phyloP scores from a whole-genome alignment of 768 basidiomycete species.

The Coprinopsis marcescibilis region DNA sequence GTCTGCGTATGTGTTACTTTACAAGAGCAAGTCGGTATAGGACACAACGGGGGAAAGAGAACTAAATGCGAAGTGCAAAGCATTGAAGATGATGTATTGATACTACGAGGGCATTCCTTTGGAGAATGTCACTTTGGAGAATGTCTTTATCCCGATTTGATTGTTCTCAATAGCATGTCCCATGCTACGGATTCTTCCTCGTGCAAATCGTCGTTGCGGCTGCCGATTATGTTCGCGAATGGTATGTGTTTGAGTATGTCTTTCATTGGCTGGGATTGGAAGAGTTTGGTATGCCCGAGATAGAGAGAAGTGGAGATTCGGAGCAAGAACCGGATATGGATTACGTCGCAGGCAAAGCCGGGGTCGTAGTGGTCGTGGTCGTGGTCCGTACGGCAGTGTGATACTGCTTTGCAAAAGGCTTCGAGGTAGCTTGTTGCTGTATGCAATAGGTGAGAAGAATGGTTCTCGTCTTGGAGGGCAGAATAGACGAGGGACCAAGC shows the following conservation, averaged over 20 bases:
- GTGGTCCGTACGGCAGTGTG: neutral
- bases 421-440: neutral
- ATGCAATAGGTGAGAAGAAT: neutral
- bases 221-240: neutral
- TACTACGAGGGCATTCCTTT: no score
- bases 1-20: conserved; percentile 15
- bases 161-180: no score
- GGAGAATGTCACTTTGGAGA: no score
- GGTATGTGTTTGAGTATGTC: neutral
- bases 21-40: no score
- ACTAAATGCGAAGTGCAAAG: no score
- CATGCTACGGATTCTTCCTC: no score
- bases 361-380: neutral
- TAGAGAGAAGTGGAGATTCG: neutral
- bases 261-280: neutral
- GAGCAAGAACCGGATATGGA: neutral
- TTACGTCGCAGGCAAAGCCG: neutral
- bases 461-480: neutral
- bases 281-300: neutral
- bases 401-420: neutral
- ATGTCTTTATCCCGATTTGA: no score
- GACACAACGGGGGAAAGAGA: no score
- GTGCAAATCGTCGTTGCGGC: neutral
- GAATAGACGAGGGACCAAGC: neutral
- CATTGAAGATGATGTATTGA: no score